phyloP scores from a whole-genome alignment of 176 grass and related monocot genomes.

The Elaeis guineensis region DNA sequence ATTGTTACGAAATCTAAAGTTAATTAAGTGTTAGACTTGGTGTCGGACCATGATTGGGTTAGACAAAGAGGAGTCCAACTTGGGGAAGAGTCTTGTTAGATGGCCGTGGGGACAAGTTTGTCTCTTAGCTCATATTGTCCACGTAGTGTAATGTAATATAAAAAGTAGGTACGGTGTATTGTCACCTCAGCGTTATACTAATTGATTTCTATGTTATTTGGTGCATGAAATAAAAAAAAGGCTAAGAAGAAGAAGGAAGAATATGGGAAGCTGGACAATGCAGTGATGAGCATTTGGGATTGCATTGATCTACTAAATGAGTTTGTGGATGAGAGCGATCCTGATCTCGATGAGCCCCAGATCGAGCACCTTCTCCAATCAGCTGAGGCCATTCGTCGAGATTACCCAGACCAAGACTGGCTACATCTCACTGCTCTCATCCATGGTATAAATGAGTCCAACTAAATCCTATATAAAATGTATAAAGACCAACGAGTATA shows the following conservation, averaged over 20 bases:
- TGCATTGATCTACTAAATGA: slow-evolving; percentile 78
- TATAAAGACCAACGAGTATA: no score
- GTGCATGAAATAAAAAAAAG: slow-evolving; percentile 2
- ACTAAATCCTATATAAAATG: no score
- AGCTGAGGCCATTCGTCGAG: slow-evolving; percentile 85
- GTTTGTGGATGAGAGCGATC: slow-evolving; percentile 88
- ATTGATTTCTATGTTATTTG: background rate
- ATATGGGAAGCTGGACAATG: slow-evolving; percentile 38
- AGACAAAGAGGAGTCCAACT: no score
- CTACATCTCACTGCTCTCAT: slow-evolving; percentile 92
- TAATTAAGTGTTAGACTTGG: no score
- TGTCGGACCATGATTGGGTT: no score
- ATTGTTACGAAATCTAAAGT: no score
- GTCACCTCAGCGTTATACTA: no score
- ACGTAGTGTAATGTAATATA: no score
- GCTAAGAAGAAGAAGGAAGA: slow-evolving; percentile 31
- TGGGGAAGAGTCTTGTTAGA: no score
- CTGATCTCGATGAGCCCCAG: slow-evolving; percentile 91
- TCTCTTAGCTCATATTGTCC: no score
- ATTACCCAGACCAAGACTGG: slow-evolving; percentile 89
- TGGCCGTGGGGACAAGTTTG: no score
- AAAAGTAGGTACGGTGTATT: no score
- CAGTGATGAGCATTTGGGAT: slow-evolving; percentile 85
- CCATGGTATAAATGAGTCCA: slow-evolving; percentile 34
- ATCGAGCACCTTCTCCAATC: slow-evolving; percentile 96